These are phyloP conservation scores for Pezicula carpinea DNA, from an alignment of 2,329 filamentous ascomycete genomes.

Conservation along the genomic window DNA sequence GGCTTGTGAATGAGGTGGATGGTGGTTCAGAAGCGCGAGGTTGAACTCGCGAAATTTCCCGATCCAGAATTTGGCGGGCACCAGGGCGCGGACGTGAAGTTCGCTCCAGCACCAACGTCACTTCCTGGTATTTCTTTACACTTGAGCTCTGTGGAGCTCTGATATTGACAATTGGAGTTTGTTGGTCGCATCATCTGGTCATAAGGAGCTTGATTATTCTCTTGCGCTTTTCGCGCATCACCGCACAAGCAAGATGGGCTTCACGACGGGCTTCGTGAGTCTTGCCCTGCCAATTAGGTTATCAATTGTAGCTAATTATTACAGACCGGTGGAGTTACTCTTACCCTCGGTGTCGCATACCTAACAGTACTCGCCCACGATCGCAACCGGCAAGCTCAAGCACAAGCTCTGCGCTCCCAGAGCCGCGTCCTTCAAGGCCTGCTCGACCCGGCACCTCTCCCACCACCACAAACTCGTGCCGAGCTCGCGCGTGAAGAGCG, in stretches of 20 bases:
- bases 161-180: conserved; percentile 9
- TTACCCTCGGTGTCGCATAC: conserved; percentile 71
- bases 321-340: conserved; percentile 69
- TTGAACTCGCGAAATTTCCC: conserved; percentile 7
- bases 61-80: conserved; percentile 17
- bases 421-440: conserved; percentile 49
- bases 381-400: conserved; percentile 58
- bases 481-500: conserved; percentile 47
- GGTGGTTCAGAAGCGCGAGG: conserved; percentile 4
- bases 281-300: not conserved
- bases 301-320: conserved; percentile 10
- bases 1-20: not conserved
- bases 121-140: conserved; percentile 6
- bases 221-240: conserved; percentile 13
- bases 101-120: conserved; percentile 1
- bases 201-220: not conserved
- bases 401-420: conserved; percentile 52
- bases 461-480: conserved; percentile 44
- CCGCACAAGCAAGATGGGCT: conserved; percentile 52
- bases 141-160: conserved; percentile 16
- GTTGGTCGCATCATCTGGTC: not conserved
- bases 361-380: conserved; percentile 67
- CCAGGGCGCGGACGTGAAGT: not conserved
- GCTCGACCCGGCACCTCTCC: conserved; percentile 42
- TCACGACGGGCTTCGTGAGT: conserved; percentile 70